Percentiles rank a stretch among this genome's conserved stretches.
These are phyloP conservation scores for Protomyces gravidus DNA, from an alignment of 1,139 yeast species.

Conservation along the genomic window DNA sequence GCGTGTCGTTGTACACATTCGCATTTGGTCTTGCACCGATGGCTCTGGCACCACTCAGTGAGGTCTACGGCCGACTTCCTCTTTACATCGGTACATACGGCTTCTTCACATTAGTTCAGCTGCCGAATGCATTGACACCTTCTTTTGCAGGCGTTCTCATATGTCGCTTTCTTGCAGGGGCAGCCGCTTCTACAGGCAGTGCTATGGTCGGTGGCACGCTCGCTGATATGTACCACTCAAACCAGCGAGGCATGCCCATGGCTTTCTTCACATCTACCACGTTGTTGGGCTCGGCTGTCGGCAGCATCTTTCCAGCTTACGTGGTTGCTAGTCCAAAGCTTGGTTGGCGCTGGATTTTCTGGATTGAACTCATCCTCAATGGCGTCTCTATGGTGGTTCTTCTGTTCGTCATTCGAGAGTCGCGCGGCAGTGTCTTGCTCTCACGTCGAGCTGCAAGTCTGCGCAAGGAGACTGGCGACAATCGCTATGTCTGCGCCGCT, in stretches of 20 bases:
- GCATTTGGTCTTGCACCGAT: conserved; percentile 58
- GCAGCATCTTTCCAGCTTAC: conserved; percentile 58
- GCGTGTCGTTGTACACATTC: conserved; percentile 24
- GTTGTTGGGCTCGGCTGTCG: conserved; percentile 57
- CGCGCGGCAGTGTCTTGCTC: conserved; percentile 51
- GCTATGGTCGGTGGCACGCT: conserved; percentile 86
- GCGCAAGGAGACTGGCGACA: conserved; percentile 32
- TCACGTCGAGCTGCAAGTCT: conserved; percentile 64
- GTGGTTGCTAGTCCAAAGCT: conserved; percentile 50
- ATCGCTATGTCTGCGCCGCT: conserved; percentile 23
- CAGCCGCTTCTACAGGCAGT: conserved; percentile 76
- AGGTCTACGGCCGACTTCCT: conserved; percentile 66
- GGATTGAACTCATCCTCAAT: conserved; percentile 52
- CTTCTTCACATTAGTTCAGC: conserved; percentile 51
- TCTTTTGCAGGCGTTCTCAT: conserved; percentile 55
- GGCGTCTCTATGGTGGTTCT: conserved; percentile 50
- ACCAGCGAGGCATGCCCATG: conserved; percentile 59
- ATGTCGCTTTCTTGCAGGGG: conserved; percentile 60
- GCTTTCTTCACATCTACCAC: conserved; percentile 60
- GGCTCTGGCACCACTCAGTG: conserved; percentile 58
- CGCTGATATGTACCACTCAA: conserved; percentile 64
- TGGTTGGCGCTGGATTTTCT: conserved; percentile 65
- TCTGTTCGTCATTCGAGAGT: conserved; percentile 49
- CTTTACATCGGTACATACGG: conserved; percentile 58
- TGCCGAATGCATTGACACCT: conserved; percentile 56